These are phyloP conservation scores for Lithohypha guttulata DNA, from an alignment of 2,329 filamentous ascomycete species.

Conservation along the genomic window DNA sequence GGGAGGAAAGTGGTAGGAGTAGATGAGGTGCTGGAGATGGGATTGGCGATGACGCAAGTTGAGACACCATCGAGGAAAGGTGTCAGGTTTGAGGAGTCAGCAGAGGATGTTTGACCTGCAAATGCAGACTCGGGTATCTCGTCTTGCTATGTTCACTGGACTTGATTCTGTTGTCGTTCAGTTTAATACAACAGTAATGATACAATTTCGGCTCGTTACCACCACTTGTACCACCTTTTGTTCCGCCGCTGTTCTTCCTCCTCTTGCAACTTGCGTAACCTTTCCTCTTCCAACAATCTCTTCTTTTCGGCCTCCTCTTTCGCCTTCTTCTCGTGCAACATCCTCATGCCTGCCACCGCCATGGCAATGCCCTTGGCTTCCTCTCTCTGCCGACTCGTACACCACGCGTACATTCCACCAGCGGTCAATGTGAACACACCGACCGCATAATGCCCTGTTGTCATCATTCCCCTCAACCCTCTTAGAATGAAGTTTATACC, in stretches of 20 bases:
- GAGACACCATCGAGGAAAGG: too few species aligned
- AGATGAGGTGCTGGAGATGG: too few species aligned
- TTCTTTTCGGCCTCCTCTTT: slow-evolving; percentile 31
- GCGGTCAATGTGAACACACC: slow-evolving; percentile 61
- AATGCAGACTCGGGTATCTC: neutral
- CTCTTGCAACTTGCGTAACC: slow-evolving; percentile 19
- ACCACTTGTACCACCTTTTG: slow-evolving; percentile 38
- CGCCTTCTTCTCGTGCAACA: slow-evolving; percentile 58
- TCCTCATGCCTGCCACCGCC: slow-evolving; percentile 70
- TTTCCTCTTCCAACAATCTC: slow-evolving; percentile 29
- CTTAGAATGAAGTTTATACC: slow-evolving; percentile 62
- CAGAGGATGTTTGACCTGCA: neutral
- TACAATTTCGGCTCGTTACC: slow-evolving; percentile 25
- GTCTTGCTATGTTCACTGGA: neutral
- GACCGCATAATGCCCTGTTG: slow-evolving; percentile 68
- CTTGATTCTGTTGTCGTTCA: neutral
- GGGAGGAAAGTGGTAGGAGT: neutral
- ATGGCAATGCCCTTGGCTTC: slow-evolving; percentile 78
- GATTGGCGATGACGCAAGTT: too few species aligned
- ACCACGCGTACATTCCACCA: slow-evolving; percentile 72
- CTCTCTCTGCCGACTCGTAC: slow-evolving; percentile 59
- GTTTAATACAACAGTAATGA: neutral
- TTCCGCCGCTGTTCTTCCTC: slow-evolving; percentile 22
- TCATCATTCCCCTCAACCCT: slow-evolving; percentile 15
- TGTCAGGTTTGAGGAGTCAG: too few species aligned